phyloP scores from a whole-genome alignment of 2,329 filamentous ascomycete genomes.

The Lasiodiplodia citricola region DNA sequence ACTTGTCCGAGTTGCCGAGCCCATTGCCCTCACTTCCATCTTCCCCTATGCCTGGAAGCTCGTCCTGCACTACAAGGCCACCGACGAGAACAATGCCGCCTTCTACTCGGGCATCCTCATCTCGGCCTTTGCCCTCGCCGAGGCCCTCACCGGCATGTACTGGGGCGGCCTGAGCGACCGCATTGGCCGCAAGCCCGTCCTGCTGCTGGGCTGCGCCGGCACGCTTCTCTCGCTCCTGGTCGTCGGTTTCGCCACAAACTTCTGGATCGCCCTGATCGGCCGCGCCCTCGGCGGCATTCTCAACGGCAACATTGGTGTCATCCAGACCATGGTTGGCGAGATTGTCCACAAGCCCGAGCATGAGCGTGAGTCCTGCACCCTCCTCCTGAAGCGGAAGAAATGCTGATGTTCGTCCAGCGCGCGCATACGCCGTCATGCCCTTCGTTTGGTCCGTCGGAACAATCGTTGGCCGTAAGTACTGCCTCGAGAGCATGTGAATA shows the following conservation, averaged over 20 bases:
- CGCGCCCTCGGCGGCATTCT: constrained; percentile 79
- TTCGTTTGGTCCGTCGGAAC: constrained; percentile 93
- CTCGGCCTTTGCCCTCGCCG: constrained; percentile 87
- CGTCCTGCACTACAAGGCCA: constrained; percentile 44
- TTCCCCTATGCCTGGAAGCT: constrained; percentile 72
- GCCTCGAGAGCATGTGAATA: neutral
- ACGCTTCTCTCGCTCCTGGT: constrained; percentile 83
- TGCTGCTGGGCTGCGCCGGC: constrained; percentile 65
- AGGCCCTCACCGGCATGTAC: constrained; percentile 81
- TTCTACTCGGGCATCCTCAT: constrained; percentile 84
- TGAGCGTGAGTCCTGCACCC: constrained; percentile 67
- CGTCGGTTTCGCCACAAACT: constrained; percentile 81
- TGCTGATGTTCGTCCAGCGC: constrained; percentile 58
- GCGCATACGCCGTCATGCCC: constrained; percentile 89
- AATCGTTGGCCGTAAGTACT: constrained; percentile 68
- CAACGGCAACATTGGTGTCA: constrained; percentile 90
- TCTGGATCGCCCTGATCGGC: constrained; percentile 81
- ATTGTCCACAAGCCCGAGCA: constrained; percentile 82
- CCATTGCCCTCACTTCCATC: constrained; percentile 91
- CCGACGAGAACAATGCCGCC: constrained; percentile 59
- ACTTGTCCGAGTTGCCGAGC: constrained; percentile 89
- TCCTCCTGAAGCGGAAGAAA: neutral
- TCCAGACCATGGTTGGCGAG: constrained; percentile 90
- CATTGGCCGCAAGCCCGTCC: constrained; percentile 47
- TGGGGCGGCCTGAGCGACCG: constrained; percentile 48